These are phyloP conservation scores for Chlorella variabilis DNA, from an alignment of 163 green algal genomes.

Conservation along the genomic window DNA sequence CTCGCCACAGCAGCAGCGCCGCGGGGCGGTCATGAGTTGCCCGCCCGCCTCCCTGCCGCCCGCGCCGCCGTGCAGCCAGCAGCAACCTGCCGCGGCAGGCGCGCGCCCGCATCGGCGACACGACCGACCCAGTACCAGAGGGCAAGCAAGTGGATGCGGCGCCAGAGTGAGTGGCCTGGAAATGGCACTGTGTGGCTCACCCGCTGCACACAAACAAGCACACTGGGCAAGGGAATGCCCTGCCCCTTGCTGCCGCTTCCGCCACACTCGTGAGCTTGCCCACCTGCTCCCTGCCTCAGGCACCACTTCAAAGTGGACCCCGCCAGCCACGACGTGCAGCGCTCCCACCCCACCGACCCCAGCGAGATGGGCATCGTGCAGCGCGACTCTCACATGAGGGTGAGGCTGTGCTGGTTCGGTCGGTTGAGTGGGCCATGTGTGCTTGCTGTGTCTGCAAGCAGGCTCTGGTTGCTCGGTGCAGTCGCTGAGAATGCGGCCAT, in stretches of 20 bases:
- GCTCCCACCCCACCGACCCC: not conserved
- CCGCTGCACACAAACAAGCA: too few relatives aligned
- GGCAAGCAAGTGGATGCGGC: slow-evolving; percentile 20
- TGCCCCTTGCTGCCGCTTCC: too few relatives aligned
- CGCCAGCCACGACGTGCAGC: slow-evolving; percentile 22
- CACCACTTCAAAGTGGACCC: slow-evolving; percentile 39
- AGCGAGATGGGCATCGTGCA: slow-evolving; percentile 1
- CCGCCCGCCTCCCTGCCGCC: not conserved
- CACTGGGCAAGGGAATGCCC: too few relatives aligned
- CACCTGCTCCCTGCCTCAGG: too few relatives aligned
- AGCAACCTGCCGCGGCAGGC: slow-evolving; percentile 42
- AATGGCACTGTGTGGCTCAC: not conserved
- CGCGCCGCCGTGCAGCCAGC: slow-evolving; percentile 9
- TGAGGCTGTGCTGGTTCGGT: too few relatives aligned
- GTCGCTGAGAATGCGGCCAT: too few relatives aligned
- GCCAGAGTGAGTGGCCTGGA: slow-evolving; percentile 17
- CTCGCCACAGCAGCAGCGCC: not conserved
- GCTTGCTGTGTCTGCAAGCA: not conserved
- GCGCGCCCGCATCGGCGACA: slow-evolving; percentile 23
- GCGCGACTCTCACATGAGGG: slow-evolving; percentile 16
- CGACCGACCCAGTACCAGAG: slow-evolving; percentile 30
- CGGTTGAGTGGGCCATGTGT: too few relatives aligned
- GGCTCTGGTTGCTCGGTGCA: too few relatives aligned
- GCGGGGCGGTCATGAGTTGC: not conserved
- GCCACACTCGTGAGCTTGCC: too few relatives aligned